Evolutionary conservation across 495 filamentous ascomycete species (phyloP).

Genomic region (Chlorociboria aeruginascens): DNA sequence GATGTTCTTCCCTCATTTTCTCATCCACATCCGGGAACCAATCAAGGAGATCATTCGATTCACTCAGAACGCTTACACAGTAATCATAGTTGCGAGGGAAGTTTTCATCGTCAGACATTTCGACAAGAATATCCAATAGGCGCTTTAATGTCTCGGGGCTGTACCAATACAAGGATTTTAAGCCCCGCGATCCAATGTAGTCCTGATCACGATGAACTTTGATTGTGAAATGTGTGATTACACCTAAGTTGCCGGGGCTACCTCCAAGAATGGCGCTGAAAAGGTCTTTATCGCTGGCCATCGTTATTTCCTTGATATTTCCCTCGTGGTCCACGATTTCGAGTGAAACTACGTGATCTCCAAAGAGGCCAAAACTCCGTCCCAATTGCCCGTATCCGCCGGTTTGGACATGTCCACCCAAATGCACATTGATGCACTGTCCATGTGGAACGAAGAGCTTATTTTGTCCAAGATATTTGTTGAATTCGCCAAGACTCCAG

Average conservation of each 20-base stretch:
- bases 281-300: slow-evolving; percentile 23
- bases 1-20: slow-evolving; percentile 20
- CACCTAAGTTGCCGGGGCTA: slow-evolving; percentile 32
- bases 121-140: slow-evolving; percentile 24
- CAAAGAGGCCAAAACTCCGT: slow-evolving; percentile 30
- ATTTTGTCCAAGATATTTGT: slow-evolving; percentile 22
- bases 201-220: slow-evolving; percentile 27
- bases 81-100: slow-evolving; percentile 32
- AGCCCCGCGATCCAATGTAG: slow-evolving; percentile 24
- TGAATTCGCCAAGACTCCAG: slow-evolving; percentile 27
- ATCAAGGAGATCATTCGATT: slow-evolving; percentile 22
- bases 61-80: slow-evolving; percentile 29
- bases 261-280: slow-evolving; percentile 31
- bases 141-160: slow-evolving; percentile 20
- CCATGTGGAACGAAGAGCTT: slow-evolving; percentile 30
- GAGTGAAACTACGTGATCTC: slow-evolving; percentile 28
- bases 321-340: slow-evolving; percentile 29
- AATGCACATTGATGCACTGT: slow-evolving; percentile 28
- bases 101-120: slow-evolving; percentile 28
- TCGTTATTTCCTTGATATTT: slow-evolving; percentile 26
- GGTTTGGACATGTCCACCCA: slow-evolving; percentile 31
- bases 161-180: slow-evolving; percentile 26
- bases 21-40: slow-evolving; percentile 22
- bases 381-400: slow-evolving; percentile 29
- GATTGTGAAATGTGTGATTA: slow-evolving; percentile 30